These are phyloP conservation scores for Saxispiralis lemnorum DNA, from an alignment of 495 filamentous ascomycete species.

Conservation along the genomic window DNA sequence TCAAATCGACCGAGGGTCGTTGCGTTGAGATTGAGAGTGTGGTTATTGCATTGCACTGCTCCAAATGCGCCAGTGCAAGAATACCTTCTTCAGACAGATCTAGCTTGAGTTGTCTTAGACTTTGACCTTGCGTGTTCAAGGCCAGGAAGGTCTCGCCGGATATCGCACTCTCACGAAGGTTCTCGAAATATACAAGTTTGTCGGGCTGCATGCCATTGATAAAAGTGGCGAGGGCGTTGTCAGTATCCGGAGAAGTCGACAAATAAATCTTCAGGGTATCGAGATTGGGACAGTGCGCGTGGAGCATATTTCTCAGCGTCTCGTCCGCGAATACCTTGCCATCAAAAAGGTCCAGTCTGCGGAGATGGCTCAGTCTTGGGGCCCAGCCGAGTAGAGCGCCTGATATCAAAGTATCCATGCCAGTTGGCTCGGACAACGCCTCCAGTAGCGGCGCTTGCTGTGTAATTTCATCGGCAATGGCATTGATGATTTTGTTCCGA, in stretches of 20 bases:
- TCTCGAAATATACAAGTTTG: conserved; percentile 40
- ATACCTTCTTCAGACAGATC: conserved; percentile 33
- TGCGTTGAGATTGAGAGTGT: conserved; percentile 33
- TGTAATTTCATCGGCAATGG: conserved; percentile 26
- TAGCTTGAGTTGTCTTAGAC: conserved; percentile 39
- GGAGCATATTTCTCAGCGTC: conserved; percentile 33
- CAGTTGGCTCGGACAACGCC: conserved; percentile 9
- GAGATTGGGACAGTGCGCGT: conserved; percentile 41
- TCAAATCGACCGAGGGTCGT: conserved; percentile 23
- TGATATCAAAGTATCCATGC: conserved; percentile 24
- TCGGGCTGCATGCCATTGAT: conserved; percentile 38
- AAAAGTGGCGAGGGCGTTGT: conserved; percentile 39
- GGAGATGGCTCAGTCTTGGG: conserved; percentile 28
- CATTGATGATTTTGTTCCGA: conserved; percentile 19
- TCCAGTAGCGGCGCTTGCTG: conserved; percentile 35
- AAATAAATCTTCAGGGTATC: conserved; percentile 39
- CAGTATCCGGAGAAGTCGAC: conserved; percentile 32
- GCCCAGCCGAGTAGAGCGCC: conserved; percentile 30
- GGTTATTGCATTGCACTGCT: conserved; percentile 34
- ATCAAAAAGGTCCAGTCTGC: conserved; percentile 36
- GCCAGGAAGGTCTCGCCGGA: conserved; percentile 38
- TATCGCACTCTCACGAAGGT: conserved; percentile 34
- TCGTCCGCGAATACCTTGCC: conserved; percentile 38
- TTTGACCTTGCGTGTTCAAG: conserved; percentile 37
- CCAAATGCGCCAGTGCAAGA: conserved; percentile 30